A percentile compares a stretch with the other conserved stretches of the same genome.
Evolutionary conservation across 768 basidiomycete genomes (phyloP).

Genomic region (Galerina marginata): DNA sequence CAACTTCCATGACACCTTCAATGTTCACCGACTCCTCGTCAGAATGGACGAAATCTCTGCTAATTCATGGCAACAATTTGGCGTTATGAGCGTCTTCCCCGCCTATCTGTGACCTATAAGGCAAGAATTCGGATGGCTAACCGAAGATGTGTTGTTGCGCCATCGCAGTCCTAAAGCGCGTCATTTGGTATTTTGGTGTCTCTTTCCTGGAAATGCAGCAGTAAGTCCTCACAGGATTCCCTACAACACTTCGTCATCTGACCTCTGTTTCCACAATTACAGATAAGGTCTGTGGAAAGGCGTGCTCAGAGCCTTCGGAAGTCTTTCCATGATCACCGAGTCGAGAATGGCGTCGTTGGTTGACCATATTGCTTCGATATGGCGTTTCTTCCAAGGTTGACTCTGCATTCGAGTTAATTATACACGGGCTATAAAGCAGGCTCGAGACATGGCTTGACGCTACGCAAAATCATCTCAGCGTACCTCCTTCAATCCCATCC

Average conservation of each 20-base stretch:
- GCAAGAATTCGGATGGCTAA: conserved; percentile 22
- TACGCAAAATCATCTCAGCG: conserved; percentile 1
- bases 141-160: conserved; percentile 24
- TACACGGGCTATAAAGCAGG: not conserved
- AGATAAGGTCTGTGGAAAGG: conserved; percentile 18
- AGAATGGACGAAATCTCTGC: too few species aligned
- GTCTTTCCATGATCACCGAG: conserved; percentile 13
- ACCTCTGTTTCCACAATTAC: not conserved
- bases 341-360: conserved; percentile 24
- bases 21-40: too few species aligned
- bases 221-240: not conserved
- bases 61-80: not conserved
- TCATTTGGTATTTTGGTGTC: conserved; percentile 7
- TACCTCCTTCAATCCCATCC: not conserved
- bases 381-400: conserved; percentile 13
- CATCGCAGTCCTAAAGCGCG: conserved; percentile 22
- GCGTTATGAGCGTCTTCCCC: too few species aligned
- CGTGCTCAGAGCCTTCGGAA: conserved; percentile 19
- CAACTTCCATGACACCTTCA: too few species aligned
- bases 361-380: conserved; percentile 28
- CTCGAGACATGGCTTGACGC: not conserved
- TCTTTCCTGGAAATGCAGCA: not conserved
- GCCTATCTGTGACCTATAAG: too few species aligned
- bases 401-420: too few species aligned
- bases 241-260: conserved; percentile 15